phyloP scores from a whole-genome alignment of 148 eudicot species.

The Chenopodium quinoa region DNA sequence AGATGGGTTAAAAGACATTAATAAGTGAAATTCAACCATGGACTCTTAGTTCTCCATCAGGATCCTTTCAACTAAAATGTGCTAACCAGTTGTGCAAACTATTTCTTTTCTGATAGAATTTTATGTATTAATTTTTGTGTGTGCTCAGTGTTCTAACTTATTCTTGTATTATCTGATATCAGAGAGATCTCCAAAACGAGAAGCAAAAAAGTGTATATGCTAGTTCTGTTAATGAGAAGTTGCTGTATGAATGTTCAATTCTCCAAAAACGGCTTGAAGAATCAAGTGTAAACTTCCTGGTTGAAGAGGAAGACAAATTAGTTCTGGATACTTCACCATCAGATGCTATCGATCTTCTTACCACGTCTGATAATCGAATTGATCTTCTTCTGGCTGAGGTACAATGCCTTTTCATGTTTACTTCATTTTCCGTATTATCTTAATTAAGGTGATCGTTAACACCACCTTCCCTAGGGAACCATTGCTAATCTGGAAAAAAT shows the following conservation, averaged over 20 bases:
- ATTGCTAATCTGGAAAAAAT: background rate
- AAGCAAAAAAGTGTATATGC: constrained; percentile 47
- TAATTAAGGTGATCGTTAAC: background rate
- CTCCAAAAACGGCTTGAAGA: constrained; percentile 71
- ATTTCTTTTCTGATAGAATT: background rate
- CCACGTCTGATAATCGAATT: constrained; percentile 63
- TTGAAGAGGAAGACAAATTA: constrained; percentile 60
- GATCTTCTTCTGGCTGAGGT: constrained; percentile 88
- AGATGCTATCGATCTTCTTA: constrained; percentile 55
- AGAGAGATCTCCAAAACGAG: constrained; percentile 49
- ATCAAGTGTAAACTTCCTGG: constrained; percentile 52
- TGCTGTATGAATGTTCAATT: constrained; percentile 60
- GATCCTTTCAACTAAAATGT: background rate
- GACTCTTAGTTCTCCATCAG: background rate
- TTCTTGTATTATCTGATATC: background rate
- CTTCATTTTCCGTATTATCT: background rate
- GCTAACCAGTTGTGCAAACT: background rate
- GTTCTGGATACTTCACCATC: constrained; percentile 53
- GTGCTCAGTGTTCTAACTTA: constrained; percentile 7
- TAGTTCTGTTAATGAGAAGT: constrained; percentile 46
- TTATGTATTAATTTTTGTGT: background rate
- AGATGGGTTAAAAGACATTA: background rate
- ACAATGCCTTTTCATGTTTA: constrained; percentile 1
- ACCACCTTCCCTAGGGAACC: background rate
- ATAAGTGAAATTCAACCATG: background rate